These are phyloP conservation scores for Harringtonia lauricola DNA, from an alignment of 2,329 filamentous ascomycete species.

Conservation along the genomic window DNA sequence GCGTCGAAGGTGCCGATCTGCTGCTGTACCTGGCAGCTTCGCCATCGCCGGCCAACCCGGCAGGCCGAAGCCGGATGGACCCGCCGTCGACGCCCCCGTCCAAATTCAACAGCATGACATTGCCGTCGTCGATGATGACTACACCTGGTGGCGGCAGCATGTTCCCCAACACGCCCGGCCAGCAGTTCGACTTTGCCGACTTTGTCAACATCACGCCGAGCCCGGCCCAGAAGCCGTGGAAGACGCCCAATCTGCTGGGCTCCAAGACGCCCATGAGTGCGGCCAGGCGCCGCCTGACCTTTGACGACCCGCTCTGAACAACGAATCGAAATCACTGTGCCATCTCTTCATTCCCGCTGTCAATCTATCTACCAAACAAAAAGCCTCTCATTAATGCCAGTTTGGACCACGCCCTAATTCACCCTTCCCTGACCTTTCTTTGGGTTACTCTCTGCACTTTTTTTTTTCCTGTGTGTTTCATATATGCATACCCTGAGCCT, in stretches of 20 bases:
- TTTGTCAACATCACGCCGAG: constrained; percentile 97
- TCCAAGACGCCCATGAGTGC: constrained; percentile 51
- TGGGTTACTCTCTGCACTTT: not conserved
- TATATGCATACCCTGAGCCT: constrained; percentile 10
- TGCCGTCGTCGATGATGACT: constrained; percentile 82
- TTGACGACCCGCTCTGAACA: constrained; percentile 44
- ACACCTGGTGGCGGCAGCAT: constrained; percentile 63
- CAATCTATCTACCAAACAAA: constrained; percentile 4
- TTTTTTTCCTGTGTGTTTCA: not conserved
- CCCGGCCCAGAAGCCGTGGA: constrained; percentile 83
- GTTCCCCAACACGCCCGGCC: constrained; percentile 67
- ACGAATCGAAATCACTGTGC: too few species aligned
- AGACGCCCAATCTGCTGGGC: constrained; percentile 51
- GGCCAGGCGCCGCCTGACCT: constrained; percentile 67
- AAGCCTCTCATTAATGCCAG: constrained; percentile 10
- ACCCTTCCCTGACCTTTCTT: too few species aligned
- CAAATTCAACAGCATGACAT: constrained; percentile 52
- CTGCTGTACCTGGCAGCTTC: constrained; percentile 82
- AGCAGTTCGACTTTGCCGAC: constrained; percentile 85
- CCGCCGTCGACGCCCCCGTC: constrained; percentile 69
- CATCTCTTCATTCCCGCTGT: not conserved
- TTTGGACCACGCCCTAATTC: constrained; percentile 8
- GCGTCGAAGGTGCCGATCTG: constrained; percentile 72
- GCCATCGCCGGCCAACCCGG: constrained; percentile 66
- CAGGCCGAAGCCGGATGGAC: constrained; percentile 45